Evolutionary conservation across 2,329 filamentous ascomycete species (phyloP).

Genomic region (Stachybotrys echinatus): DNA sequence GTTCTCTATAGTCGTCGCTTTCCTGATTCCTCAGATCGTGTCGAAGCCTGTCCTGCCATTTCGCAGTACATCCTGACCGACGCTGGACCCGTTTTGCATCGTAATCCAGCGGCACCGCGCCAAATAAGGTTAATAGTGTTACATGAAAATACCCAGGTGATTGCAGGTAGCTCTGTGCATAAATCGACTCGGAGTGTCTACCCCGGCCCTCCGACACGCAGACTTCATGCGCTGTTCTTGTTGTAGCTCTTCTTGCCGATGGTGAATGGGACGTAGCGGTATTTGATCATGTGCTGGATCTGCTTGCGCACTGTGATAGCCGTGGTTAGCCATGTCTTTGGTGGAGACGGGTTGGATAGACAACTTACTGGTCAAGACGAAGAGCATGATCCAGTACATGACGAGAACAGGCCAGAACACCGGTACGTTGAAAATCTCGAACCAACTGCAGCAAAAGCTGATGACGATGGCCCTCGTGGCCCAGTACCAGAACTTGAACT

Average conservation of each 20-base stretch:
- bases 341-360: not conserved
- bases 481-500: slow-evolving; percentile 99
- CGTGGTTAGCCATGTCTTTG: slow-evolving; percentile 2
- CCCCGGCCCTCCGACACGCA: not conserved
- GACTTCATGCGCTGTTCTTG: slow-evolving; percentile 49
- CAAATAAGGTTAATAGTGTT: not conserved
- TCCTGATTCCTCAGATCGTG: not conserved
- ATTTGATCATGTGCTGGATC: slow-evolving; percentile 99
- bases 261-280: slow-evolving; percentile 93
- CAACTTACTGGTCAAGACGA: slow-evolving; percentile 84
- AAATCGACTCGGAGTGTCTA: not conserved
- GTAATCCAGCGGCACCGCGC: not conserved
- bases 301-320: slow-evolving; percentile 83
- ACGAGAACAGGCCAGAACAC: slow-evolving; percentile 99
- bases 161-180: too few relatives aligned
- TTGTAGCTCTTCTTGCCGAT: slow-evolving; percentile 82
- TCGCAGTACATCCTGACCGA: not conserved
- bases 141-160: not conserved
- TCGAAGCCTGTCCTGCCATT: not conserved
- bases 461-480: slow-evolving; percentile 83
- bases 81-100: not conserved
- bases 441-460: slow-evolving; percentile 85
- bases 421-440: slow-evolving; percentile 89
- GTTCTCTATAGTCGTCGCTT: not conserved
- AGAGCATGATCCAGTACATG: slow-evolving; percentile 97